Evolutionary conservation across 768 basidiomycete species (phyloP).

Genomic region (Lactifluus rugatus): DNA sequence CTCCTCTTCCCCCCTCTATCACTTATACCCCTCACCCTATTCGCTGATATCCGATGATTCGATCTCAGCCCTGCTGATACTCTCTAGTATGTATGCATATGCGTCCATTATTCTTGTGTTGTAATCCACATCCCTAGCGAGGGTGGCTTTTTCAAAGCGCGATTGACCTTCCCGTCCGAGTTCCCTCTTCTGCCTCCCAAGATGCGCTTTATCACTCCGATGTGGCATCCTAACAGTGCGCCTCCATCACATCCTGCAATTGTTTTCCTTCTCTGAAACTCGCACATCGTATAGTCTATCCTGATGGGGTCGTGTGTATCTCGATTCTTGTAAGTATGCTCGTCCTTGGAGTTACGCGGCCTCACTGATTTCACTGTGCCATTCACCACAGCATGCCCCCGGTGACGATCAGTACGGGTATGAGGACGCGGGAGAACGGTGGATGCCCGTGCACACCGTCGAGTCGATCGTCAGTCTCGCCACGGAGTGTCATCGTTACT

Average conservation of each 20-base stretch:
- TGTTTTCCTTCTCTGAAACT: background rate
- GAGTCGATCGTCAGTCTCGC: conserved; percentile 75
- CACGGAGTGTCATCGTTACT: background rate
- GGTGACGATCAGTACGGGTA: conserved; percentile 96
- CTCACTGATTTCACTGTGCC: background rate
- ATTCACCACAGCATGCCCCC: conserved; percentile 64
- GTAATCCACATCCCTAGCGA: conserved; percentile 47
- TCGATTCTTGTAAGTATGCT: conserved; percentile 68
- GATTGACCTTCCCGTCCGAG: conserved; percentile 80
- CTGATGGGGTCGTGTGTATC: conserved; percentile 89
- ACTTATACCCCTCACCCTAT: background rate
- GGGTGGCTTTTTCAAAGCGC: conserved; percentile 92
- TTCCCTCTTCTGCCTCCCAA: conserved; percentile 88
- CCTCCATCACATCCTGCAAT: conserved; percentile 3
- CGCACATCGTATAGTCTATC: conserved; percentile 55
- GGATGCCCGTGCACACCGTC: conserved; percentile 95
- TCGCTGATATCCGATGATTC: conserved; percentile 21
- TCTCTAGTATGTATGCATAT: conserved; percentile 57
- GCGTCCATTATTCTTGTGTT: background rate
- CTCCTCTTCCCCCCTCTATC: background rate
- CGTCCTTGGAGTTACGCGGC: conserved; percentile 4
- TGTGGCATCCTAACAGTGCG: conserved; percentile 98
- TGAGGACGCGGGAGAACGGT: conserved; percentile 93
- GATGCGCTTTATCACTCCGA: conserved; percentile 90
- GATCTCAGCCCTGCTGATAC: conserved; percentile 75